A percentile compares a stretch with the other conserved stretches of the same genome.
Evolutionary conservation across 2,329 filamentous ascomycete genomes (phyloP).

Genomic region (Clonostachys sp.): DNA sequence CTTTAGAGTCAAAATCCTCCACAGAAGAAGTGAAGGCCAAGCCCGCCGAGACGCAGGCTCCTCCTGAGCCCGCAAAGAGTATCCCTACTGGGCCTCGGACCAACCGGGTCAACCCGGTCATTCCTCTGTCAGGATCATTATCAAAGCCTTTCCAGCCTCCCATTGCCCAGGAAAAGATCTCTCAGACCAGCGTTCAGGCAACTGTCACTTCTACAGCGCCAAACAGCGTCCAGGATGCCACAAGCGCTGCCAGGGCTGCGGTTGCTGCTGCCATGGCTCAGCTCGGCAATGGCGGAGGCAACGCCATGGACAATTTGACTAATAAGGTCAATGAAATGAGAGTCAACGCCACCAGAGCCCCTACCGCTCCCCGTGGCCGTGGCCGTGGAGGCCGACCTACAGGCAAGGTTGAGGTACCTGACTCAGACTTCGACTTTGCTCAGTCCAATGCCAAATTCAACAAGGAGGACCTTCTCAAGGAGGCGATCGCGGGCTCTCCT

Average conservation of each 20-base stretch:
- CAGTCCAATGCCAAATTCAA: slow-evolving; percentile 42
- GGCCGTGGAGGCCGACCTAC: slow-evolving; percentile 39
- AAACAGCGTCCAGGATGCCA: slow-evolving; percentile 57
- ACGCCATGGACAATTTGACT: slow-evolving; percentile 64
- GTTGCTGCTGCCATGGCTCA: slow-evolving; percentile 80
- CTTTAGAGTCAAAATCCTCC: slow-evolving; percentile 65
- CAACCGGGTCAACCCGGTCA: slow-evolving; percentile 57
- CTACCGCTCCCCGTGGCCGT: slow-evolving; percentile 41
- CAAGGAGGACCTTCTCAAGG: slow-evolving; percentile 65
- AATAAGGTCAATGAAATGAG: slow-evolving; percentile 77
- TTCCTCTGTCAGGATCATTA: slow-evolving; percentile 53
- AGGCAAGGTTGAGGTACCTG: slow-evolving; percentile 80
- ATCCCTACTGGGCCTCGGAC: slow-evolving; percentile 42
- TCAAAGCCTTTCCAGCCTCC: slow-evolving; percentile 30
- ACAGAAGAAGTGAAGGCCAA: slow-evolving; percentile 33
- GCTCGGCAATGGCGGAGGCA: slow-evolving; percentile 43
- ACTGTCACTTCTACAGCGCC: slow-evolving; percentile 26
- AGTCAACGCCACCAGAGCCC: slow-evolving; percentile 40
- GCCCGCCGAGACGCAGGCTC: slow-evolving; percentile 14
- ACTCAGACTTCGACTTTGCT: slow-evolving; percentile 89
- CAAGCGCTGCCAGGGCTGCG: slow-evolving; percentile 69
- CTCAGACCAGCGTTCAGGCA: slow-evolving; percentile 26
- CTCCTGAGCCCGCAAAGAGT: slow-evolving; percentile 27
- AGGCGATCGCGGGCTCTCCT: slow-evolving; percentile 79
- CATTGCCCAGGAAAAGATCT: slow-evolving; percentile 15